phyloP scores from a whole-genome alignment of 1,284 basidiomycete genomes.

The Cryptococcus sp. region DNA sequence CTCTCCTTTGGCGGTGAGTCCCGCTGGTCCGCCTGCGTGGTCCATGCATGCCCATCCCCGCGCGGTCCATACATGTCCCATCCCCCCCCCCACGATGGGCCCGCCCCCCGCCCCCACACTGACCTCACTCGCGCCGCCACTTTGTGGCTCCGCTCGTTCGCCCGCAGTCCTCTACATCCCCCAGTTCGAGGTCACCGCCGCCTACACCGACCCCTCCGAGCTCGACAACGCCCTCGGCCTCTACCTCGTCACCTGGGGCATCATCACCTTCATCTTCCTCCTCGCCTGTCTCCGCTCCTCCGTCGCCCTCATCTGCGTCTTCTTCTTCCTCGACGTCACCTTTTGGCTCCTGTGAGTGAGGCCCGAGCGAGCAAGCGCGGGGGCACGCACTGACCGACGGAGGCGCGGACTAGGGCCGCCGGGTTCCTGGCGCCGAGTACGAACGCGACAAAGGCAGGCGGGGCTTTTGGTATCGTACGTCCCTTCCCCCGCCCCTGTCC shows the following conservation, averaged over 20 bases:
- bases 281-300: conserved; percentile 65
- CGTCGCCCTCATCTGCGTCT: conserved; percentile 62
- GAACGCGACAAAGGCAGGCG: conserved; percentile 61
- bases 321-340: conserved; percentile 65
- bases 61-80: neutral
- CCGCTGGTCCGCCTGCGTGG: too few species aligned
- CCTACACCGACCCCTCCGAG: conserved; percentile 49
- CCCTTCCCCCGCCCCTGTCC: conserved; percentile 6
- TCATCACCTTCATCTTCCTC: conserved; percentile 42
- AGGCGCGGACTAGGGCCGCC: conserved; percentile 23
- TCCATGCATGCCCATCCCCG: too few species aligned
- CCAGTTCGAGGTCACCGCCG: conserved; percentile 53
- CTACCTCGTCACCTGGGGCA: conserved; percentile 49
- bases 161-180: conserved; percentile 41
- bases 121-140: neutral
- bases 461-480: conserved; percentile 60
- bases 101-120: neutral
- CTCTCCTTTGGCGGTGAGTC: conserved; percentile 57
- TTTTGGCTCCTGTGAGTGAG: conserved; percentile 52
- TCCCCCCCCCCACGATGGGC: neutral
- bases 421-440: conserved; percentile 38
- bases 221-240: conserved; percentile 52
- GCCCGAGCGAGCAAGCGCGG: neutral
- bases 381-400: neutral
- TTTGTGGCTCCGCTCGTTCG: too few species aligned